phyloP scores from a whole-genome alignment of 768 basidiomycete genomes.

The Roridomyces roridus region DNA sequence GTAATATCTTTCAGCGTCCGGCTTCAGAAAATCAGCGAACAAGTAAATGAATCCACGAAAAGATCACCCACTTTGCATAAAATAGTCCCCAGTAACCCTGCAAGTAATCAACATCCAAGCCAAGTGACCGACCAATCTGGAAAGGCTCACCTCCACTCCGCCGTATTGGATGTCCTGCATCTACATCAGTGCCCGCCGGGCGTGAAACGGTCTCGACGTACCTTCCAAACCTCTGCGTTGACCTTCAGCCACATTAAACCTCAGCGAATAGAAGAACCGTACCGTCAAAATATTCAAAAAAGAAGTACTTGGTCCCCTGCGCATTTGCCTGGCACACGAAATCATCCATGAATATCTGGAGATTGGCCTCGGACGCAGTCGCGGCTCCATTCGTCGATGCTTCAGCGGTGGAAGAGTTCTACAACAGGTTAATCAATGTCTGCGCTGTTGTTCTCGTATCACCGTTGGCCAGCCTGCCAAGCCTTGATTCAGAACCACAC shows the following conservation, averaged over 20 bases:
- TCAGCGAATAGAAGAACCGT: neutral
- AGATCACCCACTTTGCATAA: conserved; percentile 53
- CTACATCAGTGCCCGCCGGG: neutral
- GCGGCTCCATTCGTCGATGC: conserved; percentile 74
- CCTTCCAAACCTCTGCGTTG: conserved; percentile 83
- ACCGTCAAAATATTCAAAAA: conserved; percentile 45
- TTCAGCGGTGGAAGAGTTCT: conserved; percentile 65
- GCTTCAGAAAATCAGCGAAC: conserved; percentile 47
- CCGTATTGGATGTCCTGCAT: conserved; percentile 64
- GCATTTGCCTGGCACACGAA: conserved; percentile 89
- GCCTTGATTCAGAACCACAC: neutral
- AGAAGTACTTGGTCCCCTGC: conserved; percentile 87
- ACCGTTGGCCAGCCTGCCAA: conserved; percentile 74
- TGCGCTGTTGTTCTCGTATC: conserved; percentile 21
- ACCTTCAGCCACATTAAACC: conserved; percentile 52
- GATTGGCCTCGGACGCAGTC: conserved; percentile 58
- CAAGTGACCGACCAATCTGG: neutral
- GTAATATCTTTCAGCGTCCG: conserved; percentile 75
- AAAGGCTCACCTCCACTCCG: conserved; percentile 31
- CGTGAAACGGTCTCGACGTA: conserved; percentile 30
- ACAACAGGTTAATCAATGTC: neutral
- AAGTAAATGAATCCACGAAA: neutral
- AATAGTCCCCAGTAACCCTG: conserved; percentile 73
- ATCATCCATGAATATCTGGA: conserved; percentile 78
- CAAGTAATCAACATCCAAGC: conserved; percentile 7